Evolutionary conservation across 2,329 filamentous ascomycete species (phyloP).

Genomic region (Dactylellina parvicollis): DNA sequence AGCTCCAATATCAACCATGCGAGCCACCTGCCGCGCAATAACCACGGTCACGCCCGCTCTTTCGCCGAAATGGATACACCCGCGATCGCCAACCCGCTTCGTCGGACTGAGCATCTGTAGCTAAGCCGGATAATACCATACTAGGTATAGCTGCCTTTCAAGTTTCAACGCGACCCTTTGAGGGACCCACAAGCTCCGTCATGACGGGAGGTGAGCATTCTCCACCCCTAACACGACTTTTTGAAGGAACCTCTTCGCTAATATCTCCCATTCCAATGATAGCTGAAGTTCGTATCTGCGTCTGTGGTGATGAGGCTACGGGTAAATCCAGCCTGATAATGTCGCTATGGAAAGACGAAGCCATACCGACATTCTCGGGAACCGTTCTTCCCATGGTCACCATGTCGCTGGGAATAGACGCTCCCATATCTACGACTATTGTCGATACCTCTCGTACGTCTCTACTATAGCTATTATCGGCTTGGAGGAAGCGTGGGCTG

Average conservation of each 20-base stretch:
- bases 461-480: conserved; percentile 20
- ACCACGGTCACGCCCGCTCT: conserved; percentile 4
- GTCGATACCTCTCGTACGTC: conserved; percentile 81
- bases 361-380: conserved; percentile 94
- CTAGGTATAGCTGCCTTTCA: conserved; percentile 15
- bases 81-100: conserved; percentile 2
- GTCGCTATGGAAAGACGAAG: conserved; percentile 95
- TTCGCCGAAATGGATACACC: conserved; percentile 17
- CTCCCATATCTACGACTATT: conserved; percentile 96
- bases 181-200: neutral
- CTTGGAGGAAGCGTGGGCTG: neutral
- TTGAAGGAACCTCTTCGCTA: neutral
- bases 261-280: conserved; percentile 17
- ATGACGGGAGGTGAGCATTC: conserved; percentile 31
- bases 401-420: conserved; percentile 89
- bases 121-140: conserved; percentile 2
- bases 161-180: neutral
- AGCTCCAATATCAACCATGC: neutral
- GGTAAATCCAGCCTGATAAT: conserved; percentile 94
- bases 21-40: neutral
- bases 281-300: conserved; percentile 52
- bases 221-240: neutral
- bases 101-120: neutral
- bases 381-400: conserved; percentile 93
- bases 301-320: conserved; percentile 65